Evolutionary conservation across 441 rosid genomes (phyloP), one percentile per base, ranked within the genome.

Genomic region (Populus hybrid): DNA sequence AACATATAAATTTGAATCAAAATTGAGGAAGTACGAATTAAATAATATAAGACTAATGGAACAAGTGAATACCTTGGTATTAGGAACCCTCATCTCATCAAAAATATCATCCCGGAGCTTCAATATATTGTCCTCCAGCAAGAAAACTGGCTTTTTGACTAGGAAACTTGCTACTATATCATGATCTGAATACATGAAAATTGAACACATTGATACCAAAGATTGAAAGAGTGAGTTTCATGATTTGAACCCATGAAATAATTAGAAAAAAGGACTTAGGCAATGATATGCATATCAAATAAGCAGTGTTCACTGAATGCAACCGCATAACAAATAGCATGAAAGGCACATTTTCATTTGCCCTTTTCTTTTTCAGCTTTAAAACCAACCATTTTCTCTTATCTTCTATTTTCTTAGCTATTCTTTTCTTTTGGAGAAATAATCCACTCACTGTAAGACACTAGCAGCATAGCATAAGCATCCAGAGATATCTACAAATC

Each of bases 161-260:
- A 79, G 75, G 80, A 93, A 92, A 81, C 91, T 87, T 72, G 98
- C 97, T 77, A 92, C 90, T 53, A 93, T 88, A 80, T 82, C 97
- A 87, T 91, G 98, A 88, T 82, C 98, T 94, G 92, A 81, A 86
- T 67, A 72, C 34, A 83, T 24, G 81, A 50, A 71, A n/a, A 76
- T 36, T 34, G 71, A 69, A 14, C 70, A 59, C 35, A 70, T 28
- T 61, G 10, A 71, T 69, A 23, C 23, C 69, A 73, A 65, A 53
- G 66, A 36, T 18, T 46, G 32, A 65, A 38, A 75, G 21, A 30
- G 23, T 5, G 53, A 68, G 57, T 68, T 46, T 32, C 32, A 28
- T 57, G 9, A 69, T n/a, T 46, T 75, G 73, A 26, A 57, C 66
- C 57, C 23, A 26, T 36, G 24, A 26, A 6, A 67, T 24, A 3